These are phyloP conservation scores for Radiomyces spectabilis DNA, from an alignment of 192 early-diverging fungal genomes.

Conservation along the genomic window DNA sequence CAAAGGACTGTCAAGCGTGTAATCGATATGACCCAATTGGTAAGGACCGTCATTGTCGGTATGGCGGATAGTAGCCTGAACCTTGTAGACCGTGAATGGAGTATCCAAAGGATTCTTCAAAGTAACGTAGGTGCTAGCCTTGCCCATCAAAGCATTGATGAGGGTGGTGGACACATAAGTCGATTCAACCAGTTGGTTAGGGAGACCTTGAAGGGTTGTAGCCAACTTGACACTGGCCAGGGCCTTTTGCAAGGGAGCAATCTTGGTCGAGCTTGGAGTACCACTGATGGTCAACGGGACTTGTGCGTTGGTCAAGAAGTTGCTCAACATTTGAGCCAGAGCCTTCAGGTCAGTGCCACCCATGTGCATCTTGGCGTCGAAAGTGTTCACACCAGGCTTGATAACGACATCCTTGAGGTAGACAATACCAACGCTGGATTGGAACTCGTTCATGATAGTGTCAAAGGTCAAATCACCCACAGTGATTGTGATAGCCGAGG, in stretches of 20 bases:
- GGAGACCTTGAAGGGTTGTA: slow-evolving; percentile 29
- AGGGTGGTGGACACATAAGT: slow-evolving; percentile 12
- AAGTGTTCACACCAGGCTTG: slow-evolving; percentile 36
- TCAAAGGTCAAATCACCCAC: slow-evolving; percentile 35
- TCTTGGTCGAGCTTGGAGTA: slow-evolving; percentile 21
- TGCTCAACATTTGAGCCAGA: slow-evolving; percentile 29
- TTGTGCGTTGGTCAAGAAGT: slow-evolving; percentile 29
- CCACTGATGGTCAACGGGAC: slow-evolving; percentile 36
- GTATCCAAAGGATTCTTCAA: slow-evolving; percentile 17
- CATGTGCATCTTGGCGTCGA: slow-evolving; percentile 33
- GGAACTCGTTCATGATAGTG: slow-evolving; percentile 11
- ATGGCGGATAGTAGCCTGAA: slow-evolving; percentile 3
- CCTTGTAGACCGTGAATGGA: not conserved
- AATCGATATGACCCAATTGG: slow-evolving; percentile 8
- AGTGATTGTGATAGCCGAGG: slow-evolving; percentile 45
- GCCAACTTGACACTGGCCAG: slow-evolving; percentile 30
- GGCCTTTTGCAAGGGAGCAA: slow-evolving; percentile 35
- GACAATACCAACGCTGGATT: slow-evolving; percentile 29
- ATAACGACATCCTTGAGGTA: slow-evolving; percentile 31
- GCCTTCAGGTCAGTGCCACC: slow-evolving; percentile 6
- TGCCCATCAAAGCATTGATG: not conserved
- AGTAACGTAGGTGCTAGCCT: slow-evolving; percentile 5
- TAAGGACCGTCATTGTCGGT: not conserved
- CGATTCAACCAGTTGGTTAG: slow-evolving; percentile 35
- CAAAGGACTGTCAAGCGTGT: not conserved